phyloP scores from a whole-genome alignment of 768 basidiomycete genomes.

The Baorangia bicolor region DNA sequence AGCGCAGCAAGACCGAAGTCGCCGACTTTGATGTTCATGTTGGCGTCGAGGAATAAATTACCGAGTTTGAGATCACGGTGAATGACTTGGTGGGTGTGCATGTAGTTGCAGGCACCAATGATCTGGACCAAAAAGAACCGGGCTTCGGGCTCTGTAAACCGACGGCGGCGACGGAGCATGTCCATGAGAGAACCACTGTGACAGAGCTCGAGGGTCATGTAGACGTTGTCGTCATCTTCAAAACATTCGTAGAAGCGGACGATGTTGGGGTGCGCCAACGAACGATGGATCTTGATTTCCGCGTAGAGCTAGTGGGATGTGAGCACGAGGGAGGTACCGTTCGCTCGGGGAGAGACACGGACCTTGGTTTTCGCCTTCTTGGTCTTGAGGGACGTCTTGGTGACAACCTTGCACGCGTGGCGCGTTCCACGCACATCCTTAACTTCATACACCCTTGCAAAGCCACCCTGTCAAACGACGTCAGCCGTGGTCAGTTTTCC shows the following conservation, averaged over 20 bases:
- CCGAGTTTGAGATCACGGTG: constrained; percentile 97
- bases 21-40: constrained; percentile 96
- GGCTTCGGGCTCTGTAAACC: constrained; percentile 89
- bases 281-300: constrained; percentile 97
- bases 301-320: constrained; percentile 74
- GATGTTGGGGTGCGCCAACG: constrained; percentile 89
- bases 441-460: constrained; percentile 96
- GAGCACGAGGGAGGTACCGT: background rate
- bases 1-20: constrained; percentile 97
- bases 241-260: constrained; percentile 92
- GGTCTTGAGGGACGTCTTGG: constrained; percentile 87
- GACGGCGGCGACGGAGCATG: constrained; percentile 80
- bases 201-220: constrained; percentile 95
- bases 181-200: constrained; percentile 88
- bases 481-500: background rate
- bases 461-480: constrained; percentile 63
- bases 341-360: constrained; percentile 9
- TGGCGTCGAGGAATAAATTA: constrained; percentile 85
- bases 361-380: constrained; percentile 99
- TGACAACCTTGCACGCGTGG: constrained; percentile 91
- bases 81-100: constrained; percentile 96
- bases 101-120: constrained; percentile 94
- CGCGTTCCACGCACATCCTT: constrained; percentile 62
- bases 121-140: constrained; percentile 94
- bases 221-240: constrained; percentile 93